Evolutionary conservation across 2,329 filamentous ascomycete genomes (phyloP).

Genomic region (Alternaria novae-zelandiae): DNA sequence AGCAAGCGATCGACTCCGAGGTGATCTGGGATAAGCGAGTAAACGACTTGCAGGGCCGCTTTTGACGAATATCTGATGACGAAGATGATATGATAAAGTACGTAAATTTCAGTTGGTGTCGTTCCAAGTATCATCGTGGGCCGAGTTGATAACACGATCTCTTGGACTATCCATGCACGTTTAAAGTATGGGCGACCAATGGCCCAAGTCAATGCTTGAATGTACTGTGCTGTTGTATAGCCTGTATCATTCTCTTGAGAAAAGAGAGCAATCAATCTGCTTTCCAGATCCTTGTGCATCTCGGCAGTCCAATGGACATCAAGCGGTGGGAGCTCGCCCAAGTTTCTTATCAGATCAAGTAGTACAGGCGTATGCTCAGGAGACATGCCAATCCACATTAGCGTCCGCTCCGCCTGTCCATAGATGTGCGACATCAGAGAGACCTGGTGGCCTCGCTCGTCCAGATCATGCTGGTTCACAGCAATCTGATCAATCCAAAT

Average conservation of each 20-base stretch:
- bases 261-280: neutral
- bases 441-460: neutral
- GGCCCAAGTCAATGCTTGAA: neutral
- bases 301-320: neutral
- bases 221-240: neutral
- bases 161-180: neutral
- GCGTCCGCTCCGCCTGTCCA: neutral
- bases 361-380: neutral
- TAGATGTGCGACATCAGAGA: neutral
- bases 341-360: neutral
- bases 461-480: neutral
- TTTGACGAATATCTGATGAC: neutral
- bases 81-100: neutral
- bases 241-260: neutral
- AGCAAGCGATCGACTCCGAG: neutral
- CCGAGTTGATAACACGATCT: neutral
- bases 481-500: slow-evolving; percentile 3
- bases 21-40: neutral
- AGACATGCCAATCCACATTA: neutral
- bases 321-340: neutral
- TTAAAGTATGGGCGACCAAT: neutral
- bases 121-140: neutral
- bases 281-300: neutral
- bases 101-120: neutral
- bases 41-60: neutral